phyloP scores from a whole-genome alignment of 2,329 filamentous ascomycete genomes.

The Xylariaceae sp. region DNA sequence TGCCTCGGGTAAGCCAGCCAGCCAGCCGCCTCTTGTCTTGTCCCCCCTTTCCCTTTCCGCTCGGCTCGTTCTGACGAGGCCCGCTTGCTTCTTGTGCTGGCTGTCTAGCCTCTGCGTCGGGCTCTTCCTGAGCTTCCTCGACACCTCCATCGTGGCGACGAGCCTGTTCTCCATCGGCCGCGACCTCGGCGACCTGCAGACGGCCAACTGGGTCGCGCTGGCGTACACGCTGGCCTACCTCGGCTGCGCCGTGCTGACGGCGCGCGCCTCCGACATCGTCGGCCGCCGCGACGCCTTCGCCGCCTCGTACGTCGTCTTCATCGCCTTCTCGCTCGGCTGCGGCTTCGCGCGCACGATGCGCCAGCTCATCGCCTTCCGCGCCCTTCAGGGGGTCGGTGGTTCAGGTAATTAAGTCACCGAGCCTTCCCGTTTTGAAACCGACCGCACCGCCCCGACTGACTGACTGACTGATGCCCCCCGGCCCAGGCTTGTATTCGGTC shows the following conservation, averaged over 20 bases:
- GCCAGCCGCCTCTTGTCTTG: neutral
- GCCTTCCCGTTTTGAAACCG: too few species aligned
- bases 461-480: too few species aligned
- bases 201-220: slow-evolving; percentile 47
- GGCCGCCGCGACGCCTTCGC: slow-evolving; percentile 46
- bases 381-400: slow-evolving; percentile 44
- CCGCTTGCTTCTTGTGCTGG: slow-evolving; percentile 5
- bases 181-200: slow-evolving; percentile 38
- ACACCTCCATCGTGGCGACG: slow-evolving; percentile 53
- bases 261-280: slow-evolving; percentile 46
- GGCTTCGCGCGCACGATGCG: slow-evolving; percentile 35
- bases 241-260: slow-evolving; percentile 47
- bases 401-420: too few species aligned
- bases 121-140: slow-evolving; percentile 51
- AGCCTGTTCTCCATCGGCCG: slow-evolving; percentile 46
- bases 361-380: slow-evolving; percentile 42
- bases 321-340: slow-evolving; percentile 49
- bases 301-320: slow-evolving; percentile 44
- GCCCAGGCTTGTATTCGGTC: slow-evolving; percentile 46
- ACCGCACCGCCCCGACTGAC: neutral
- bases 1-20: slow-evolving; percentile 11
- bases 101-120: slow-evolving; percentile 38
- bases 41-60: too few species aligned
- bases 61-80: too few species aligned
- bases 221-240: slow-evolving; percentile 50